A percentile compares a stretch with the other conserved stretches of the same genome.
Conservation (phyloP, 164 flowering plant species). For the Aristolochia californica region DNA sequence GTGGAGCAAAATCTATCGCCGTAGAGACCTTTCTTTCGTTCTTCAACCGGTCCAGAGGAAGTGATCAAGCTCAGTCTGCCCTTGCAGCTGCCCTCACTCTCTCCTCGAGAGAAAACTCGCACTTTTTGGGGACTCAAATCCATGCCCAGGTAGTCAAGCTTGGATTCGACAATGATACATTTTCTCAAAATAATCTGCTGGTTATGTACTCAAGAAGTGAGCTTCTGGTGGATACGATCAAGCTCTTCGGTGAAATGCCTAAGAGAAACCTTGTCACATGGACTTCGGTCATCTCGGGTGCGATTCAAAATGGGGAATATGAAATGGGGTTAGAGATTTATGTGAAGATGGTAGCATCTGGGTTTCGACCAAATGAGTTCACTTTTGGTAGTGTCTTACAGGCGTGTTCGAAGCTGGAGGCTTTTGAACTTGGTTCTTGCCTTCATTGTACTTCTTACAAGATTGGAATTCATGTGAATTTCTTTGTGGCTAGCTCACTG, state of each 20-base stretch:
- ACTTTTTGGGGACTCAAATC: constrained; percentile 17
- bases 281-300: constrained; percentile 40
- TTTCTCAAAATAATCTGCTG: constrained; percentile 31
- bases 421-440: constrained; percentile 18
- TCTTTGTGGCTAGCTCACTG: constrained; percentile 31
- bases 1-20: too few relatives aligned
- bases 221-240: constrained; percentile 16
- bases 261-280: too few relatives aligned
- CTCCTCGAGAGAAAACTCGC: constrained; percentile 16
- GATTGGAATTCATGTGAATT: constrained; percentile 28
- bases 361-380: constrained; percentile 40
- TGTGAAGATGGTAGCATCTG: constrained; percentile 26
- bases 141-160: constrained; percentile 29
- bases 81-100: constrained; percentile 20
- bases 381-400: constrained; percentile 36
- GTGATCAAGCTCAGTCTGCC: constrained; percentile 7
- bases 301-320: too few relatives aligned
- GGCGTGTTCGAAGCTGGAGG: constrained; percentile 15
- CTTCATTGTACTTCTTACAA: constrained; percentile 35
- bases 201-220: constrained; percentile 28
- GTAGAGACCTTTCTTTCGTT: neutral
- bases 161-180: constrained; percentile 22
- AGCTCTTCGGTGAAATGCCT: constrained; percentile 46
- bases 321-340: constrained; percentile 25
- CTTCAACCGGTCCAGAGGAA: neutral